A percentile compares a stretch with the other conserved stretches of the same genome.
Conservation (phyloP, 306 rosid genomes). For the Prosopis cineraria region DNA sequence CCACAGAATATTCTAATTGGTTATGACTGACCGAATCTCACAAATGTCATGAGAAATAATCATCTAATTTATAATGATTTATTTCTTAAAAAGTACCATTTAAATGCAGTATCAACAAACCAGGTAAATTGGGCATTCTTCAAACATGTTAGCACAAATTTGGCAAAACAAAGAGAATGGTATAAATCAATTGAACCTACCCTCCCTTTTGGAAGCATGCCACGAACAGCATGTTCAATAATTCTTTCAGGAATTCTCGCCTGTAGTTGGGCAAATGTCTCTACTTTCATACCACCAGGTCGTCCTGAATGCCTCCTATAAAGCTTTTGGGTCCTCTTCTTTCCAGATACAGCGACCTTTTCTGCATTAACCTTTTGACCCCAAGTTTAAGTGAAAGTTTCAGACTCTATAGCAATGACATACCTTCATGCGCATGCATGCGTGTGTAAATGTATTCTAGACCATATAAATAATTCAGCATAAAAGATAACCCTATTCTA, state of each 20-base stretch:
- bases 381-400: constrained; percentile 37
- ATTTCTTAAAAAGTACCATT: background rate
- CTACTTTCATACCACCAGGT: constrained; percentile 97
- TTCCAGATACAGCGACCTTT: constrained; percentile 90
- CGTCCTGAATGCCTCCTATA: constrained; percentile 98
- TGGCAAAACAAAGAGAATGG: background rate
- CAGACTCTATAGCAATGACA: constrained; percentile 12
- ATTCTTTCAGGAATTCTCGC: constrained; percentile 95
- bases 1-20: constrained; percentile 2
- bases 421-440: background rate
- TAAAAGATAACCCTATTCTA: background rate
- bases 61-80: constrained; percentile 3
- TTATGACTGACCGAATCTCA: constrained; percentile 6
- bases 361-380: constrained; percentile 84
- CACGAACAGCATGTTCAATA: constrained; percentile 96
- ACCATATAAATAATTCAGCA: constrained; percentile 14
- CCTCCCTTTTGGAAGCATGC: constrained; percentile 99
- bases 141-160: background rate
- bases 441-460: background rate
- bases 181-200: constrained; percentile 51
- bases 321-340: constrained; percentile 90
- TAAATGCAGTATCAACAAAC: background rate
- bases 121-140: constrained; percentile 19
- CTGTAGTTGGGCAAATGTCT: constrained; percentile 93
- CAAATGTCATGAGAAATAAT: constrained; percentile 29